Base-by-base conservation (phyloP, 2,329 filamentous ascomycete genomes). In the Parafenestella ontariensis region DNA sequence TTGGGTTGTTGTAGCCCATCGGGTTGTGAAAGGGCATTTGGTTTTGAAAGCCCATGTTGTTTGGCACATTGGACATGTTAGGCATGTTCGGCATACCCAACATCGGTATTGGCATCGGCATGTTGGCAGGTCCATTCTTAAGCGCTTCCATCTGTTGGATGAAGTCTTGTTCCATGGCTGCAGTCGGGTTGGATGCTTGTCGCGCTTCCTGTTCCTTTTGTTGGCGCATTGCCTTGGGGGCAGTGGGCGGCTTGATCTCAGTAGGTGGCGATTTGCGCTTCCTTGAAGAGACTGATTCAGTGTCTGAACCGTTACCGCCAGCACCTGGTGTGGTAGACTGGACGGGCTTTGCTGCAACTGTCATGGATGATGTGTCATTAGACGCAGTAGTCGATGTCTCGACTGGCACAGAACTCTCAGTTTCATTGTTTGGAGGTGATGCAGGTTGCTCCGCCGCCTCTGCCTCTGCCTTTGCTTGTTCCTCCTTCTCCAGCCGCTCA, bases 191-290 rank as follows among this genome's bases (percentile, higher is more conserved):
- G 64, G 87, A 85, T 6, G 84, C 78, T 28, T 82, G 69, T 50
- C 59, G 73, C 21, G 61, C 52, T 42, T 62, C 51, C 65, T 72
- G 75, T 58, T 72, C 71, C 57, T 64, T 71, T 66, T 62, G 74
- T 39, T 72, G 68, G 36, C 76, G 75, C 77, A 78, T 80, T 13
- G 77, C 79, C 46, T 78, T 77, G 10, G 81, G 80, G 11, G 77
- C 79, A 3, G 77, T 76, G 7, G 76, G 75, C 17, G 77, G 78
- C 44, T 76, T 77, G 49, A 83, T 76, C 28, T 86, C 82, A 47
- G 92, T 89, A 31, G 94, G 91, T 13, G 92, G 92, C n/a, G 67
- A 56, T 10, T 89, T 85, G 20, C 95, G 87, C 79, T 98, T 99
- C 78, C 90, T 95, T 23, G 85, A 79, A 52, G 47, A 64, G 10